A percentile compares a stretch with the other conserved stretches of the same genome.
phyloP scores from a whole-genome alignment of 805 yeast genomes.

The Dipodascopsis uninucleata region DNA sequence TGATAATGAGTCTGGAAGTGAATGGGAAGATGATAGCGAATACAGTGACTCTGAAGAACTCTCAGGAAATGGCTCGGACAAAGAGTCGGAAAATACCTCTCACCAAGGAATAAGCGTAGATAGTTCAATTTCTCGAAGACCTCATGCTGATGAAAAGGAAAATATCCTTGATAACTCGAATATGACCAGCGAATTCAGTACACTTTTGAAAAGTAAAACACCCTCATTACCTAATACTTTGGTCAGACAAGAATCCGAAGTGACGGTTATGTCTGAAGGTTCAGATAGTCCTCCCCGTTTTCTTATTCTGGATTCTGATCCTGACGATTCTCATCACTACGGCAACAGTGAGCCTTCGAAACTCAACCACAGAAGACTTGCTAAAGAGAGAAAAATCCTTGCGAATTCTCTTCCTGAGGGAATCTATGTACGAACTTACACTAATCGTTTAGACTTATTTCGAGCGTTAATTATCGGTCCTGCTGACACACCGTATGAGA shows the following conservation, averaged over 20 bases:
- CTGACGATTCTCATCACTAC: constrained; percentile 14
- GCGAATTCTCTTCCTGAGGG: constrained; percentile 25
- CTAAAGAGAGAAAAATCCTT: constrained; percentile 21
- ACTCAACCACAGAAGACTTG: constrained; percentile 21
- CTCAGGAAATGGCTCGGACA: neutral
- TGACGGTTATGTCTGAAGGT: neutral
- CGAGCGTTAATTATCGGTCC: constrained; percentile 25
- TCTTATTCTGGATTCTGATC: constrained; percentile 16
- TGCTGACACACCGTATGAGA: constrained; percentile 24
- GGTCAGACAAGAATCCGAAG: constrained; percentile 3
- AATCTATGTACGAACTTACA: constrained; percentile 24
- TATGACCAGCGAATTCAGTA: neutral
- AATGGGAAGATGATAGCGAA: constrained; percentile 15
- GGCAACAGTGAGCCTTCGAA: neutral
- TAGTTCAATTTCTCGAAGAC: too few species aligned
- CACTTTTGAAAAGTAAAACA: neutral
- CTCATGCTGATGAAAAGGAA: neutral
- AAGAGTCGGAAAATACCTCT: constrained; percentile 4
- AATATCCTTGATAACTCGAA: neutral
- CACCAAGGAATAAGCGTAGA: too few species aligned
- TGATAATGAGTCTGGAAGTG: constrained; percentile 11
- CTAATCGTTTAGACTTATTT: constrained; percentile 19
- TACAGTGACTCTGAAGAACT: neutral
- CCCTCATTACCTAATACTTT: too few species aligned
- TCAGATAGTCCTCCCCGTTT: constrained; percentile 7